phyloP scores from a whole-genome alignment of 805 yeast genomes.

The Candida pini region DNA sequence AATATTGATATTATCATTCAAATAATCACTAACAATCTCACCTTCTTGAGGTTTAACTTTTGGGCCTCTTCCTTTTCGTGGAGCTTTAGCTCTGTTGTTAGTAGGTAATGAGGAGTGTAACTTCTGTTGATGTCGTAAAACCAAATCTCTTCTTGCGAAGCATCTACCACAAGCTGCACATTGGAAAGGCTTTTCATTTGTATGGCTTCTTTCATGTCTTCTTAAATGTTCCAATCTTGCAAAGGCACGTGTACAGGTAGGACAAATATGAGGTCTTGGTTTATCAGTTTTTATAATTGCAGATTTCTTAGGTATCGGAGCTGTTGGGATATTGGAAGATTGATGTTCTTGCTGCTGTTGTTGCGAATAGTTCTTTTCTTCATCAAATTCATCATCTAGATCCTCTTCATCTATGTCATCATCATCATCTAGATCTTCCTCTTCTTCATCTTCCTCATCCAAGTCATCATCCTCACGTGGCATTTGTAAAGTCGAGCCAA shows the following conservation, averaged over 20 bases:
- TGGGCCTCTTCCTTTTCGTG: constrained; percentile 27
- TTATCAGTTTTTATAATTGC: constrained; percentile 82
- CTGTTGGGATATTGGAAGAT: too few species aligned
- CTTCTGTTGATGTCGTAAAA: constrained; percentile 91
- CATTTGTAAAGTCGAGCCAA: constrained; percentile 33
- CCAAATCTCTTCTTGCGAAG: constrained; percentile 85
- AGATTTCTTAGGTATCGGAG: constrained; percentile 81
- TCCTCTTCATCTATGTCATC: constrained; percentile 9
- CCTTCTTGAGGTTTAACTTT: constrained; percentile 23
- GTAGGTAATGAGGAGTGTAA: constrained; percentile 58
- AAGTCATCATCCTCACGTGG: constrained; percentile 1
- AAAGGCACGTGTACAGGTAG: constrained; percentile 90
- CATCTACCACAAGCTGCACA: constrained; percentile 96
- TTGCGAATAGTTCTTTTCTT: not conserved
- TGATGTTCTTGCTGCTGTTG: too few species aligned
- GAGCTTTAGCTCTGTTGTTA: constrained; percentile 27
- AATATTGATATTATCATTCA: constrained; percentile 46
- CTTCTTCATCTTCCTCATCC: constrained; percentile 1
- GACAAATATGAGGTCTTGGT: constrained; percentile 89
- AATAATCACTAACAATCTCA: constrained; percentile 30
- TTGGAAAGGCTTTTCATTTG: constrained; percentile 93
- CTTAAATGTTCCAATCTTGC: constrained; percentile 92
- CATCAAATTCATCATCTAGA: constrained; percentile 1
- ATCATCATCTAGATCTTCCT: constrained; percentile 3
- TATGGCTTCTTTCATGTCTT: constrained; percentile 90